Evolutionary conservation across 345 rosid species (phyloP), one percentile per base, ranked within the genome.

Genomic region (Aegle marmelos): DNA sequence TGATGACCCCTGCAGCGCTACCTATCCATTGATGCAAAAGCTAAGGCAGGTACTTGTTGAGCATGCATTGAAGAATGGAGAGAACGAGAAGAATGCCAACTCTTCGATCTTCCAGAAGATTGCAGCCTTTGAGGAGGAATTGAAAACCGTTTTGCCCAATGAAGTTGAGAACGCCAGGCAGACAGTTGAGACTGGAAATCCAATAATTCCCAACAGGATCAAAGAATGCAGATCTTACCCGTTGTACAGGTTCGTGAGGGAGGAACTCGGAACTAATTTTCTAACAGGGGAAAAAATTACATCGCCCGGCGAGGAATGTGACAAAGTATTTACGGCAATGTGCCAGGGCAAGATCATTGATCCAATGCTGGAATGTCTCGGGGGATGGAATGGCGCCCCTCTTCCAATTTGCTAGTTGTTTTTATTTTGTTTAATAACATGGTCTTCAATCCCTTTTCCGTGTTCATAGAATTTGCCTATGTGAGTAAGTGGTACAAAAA

Each of bases 221-320:
- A 81, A 87, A 79, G 94, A 88, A 30, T 93, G 94, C 85, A 84
- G 94, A 69, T 90, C 94, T 8, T 91, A 90, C 64, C 96, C 98
- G 1, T 10, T 91, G 73, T 93, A 91, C 85, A 90, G 81, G 81
- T 88, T 93, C 8, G 88, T 91, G 62, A 84, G 97, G 31, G 87
- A 90, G 41, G 94, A 85, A 82, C 76, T 93, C 9, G 87, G 88
- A 13, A 83, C 91, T 0, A 88, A 80, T 2, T 73, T 90, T 78
- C 70, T 93, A 0, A 88, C 90, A 0, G 97, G 97, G 1, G 95
- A 91, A 78, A 90, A 84, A 30, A 87, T 85, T 9, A 28, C 58
- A 78, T 91, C 95, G 6, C 95, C 95, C 0, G 95, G 97, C 1
- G 95, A 92, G 79, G 95, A 86, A 79, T 93, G 90, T 67, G 95